A percentile compares a stretch with the other conserved stretches of the same genome.
Conservation (phyloP, 169 alveolate genomes). For the Eimeria nieschulzi region DNA sequence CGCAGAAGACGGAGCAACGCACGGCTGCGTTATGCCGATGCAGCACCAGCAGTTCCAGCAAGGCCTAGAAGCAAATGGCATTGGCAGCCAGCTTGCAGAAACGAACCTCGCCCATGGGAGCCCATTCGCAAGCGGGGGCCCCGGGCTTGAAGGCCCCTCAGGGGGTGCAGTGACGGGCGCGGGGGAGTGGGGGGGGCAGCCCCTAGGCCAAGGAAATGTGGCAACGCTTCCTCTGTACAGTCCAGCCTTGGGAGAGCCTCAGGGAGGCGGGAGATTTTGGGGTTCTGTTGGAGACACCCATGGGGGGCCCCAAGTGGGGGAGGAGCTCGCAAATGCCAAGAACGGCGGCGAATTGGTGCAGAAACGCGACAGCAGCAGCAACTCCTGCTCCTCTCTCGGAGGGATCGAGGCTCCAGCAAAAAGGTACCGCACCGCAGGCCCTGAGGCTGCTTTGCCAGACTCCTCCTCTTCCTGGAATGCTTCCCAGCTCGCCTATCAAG, state of each 20-base stretch:
- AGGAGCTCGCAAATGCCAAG: not conserved
- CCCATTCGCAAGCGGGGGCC: not conserved
- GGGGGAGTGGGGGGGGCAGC: not conserved
- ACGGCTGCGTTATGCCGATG: not conserved
- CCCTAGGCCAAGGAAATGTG: not conserved
- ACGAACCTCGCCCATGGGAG: not conserved
- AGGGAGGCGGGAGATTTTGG: constrained; percentile 13
- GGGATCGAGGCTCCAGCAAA: not conserved
- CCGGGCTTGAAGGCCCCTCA: not conserved
- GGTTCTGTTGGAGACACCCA: not conserved
- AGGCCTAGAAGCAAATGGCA: not conserved
- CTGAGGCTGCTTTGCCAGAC: not conserved
- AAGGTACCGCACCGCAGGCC: constrained; percentile 6
- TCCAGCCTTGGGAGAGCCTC: not conserved
- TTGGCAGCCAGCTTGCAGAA: not conserved
- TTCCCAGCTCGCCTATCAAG: not conserved
- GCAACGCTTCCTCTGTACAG: not conserved
- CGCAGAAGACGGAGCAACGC: not conserved
- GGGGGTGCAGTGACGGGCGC: not conserved
- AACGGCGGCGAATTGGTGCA: not conserved
- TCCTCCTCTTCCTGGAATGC: not conserved
- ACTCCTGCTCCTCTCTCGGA: constrained; percentile 4
- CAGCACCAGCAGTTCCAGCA: constrained; percentile 6
- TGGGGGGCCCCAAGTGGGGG: not conserved
- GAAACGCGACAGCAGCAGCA: constrained; percentile 12